Evolutionary conservation across 2,329 filamentous ascomycete genomes (phyloP).

Genomic region (Fusarium siculi): DNA sequence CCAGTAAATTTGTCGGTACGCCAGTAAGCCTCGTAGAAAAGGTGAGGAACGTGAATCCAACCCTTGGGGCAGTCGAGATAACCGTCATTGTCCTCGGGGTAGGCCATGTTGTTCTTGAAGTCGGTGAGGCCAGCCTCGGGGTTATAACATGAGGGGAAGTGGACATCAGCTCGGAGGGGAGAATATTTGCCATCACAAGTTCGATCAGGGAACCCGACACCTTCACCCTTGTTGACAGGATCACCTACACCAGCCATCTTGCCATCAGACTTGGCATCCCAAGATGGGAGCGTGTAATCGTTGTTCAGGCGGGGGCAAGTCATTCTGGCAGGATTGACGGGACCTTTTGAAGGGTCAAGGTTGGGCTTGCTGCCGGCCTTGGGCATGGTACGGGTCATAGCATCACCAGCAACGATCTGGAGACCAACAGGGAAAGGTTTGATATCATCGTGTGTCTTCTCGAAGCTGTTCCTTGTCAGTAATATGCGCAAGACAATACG

Average conservation of each 20-base stretch:
- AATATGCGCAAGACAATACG: background rate
- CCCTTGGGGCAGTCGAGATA: constrained; percentile 65
- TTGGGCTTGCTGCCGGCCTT: constrained; percentile 60
- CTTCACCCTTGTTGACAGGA: constrained; percentile 63
- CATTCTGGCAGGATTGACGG: constrained; percentile 66
- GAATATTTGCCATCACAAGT: constrained; percentile 73
- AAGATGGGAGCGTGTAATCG: constrained; percentile 61
- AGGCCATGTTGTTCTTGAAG: constrained; percentile 74
- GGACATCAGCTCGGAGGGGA: constrained; percentile 72
- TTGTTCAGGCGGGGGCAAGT: constrained; percentile 67
- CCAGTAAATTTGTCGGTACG: constrained; percentile 63
- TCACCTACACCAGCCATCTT: constrained; percentile 65
- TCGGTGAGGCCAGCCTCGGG: constrained; percentile 67
- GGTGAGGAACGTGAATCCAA: constrained; percentile 64
- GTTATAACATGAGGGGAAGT: constrained; percentile 81
- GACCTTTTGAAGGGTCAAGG: constrained; percentile 62
- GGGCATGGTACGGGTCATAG: constrained; percentile 67
- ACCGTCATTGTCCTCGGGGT: constrained; percentile 62
- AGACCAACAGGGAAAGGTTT: constrained; percentile 76
- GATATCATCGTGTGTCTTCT: constrained; percentile 71
- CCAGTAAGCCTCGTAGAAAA: constrained; percentile 71
- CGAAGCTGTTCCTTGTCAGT: constrained; percentile 58
- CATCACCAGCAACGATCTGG: constrained; percentile 76
- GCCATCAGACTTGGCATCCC: constrained; percentile 66
- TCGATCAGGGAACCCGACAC: constrained; percentile 75